Conservation (phyloP, 2,329 filamentous ascomycete species). For the Trichoderma brevicompactum region DNA sequence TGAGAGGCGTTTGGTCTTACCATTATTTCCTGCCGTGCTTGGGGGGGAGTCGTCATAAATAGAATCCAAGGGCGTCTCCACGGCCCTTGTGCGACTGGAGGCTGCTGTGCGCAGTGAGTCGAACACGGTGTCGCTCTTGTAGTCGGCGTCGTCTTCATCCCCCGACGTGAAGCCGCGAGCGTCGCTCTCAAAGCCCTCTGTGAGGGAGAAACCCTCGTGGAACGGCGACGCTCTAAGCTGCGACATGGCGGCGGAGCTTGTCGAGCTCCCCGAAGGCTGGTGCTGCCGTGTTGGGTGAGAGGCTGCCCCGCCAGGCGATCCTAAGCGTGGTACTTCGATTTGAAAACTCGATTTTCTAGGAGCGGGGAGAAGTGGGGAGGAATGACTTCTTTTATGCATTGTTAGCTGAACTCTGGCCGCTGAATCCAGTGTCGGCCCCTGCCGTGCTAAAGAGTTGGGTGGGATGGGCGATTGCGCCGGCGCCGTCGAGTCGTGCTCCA, state of each 20-base stretch:
- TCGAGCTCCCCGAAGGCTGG: slow-evolving; percentile 50
- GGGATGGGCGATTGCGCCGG: slow-evolving; percentile 35
- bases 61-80: slow-evolving; percentile 74
- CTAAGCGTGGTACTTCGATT: slow-evolving; percentile 55
- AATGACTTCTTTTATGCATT: slow-evolving; percentile 47
- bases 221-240: slow-evolving; percentile 40
- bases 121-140: slow-evolving; percentile 76
- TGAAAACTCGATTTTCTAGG: slow-evolving; percentile 60
- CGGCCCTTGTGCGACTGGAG: slow-evolving; percentile 67
- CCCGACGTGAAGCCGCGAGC: slow-evolving; percentile 65
- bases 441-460: slow-evolving; percentile 27
- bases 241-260: slow-evolving; percentile 49
- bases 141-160: slow-evolving; percentile 79
- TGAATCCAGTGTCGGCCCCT: slow-evolving; percentile 32
- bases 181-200: slow-evolving; percentile 72
- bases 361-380: slow-evolving; percentile 61
- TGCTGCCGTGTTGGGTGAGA: slow-evolving; percentile 45
- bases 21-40: slow-evolving; percentile 58
- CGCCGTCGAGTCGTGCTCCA: slow-evolving; percentile 35
- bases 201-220: slow-evolving; percentile 55
- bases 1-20: slow-evolving; percentile 59
- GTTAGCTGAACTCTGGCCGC: slow-evolving; percentile 25
- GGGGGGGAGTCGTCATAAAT: slow-evolving; percentile 82
- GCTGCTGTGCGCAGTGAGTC: slow-evolving; percentile 75
- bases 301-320: slow-evolving; percentile 47